phyloP scores from a whole-genome alignment of 495 filamentous ascomycete species.

The Penicillium waksmanii region DNA sequence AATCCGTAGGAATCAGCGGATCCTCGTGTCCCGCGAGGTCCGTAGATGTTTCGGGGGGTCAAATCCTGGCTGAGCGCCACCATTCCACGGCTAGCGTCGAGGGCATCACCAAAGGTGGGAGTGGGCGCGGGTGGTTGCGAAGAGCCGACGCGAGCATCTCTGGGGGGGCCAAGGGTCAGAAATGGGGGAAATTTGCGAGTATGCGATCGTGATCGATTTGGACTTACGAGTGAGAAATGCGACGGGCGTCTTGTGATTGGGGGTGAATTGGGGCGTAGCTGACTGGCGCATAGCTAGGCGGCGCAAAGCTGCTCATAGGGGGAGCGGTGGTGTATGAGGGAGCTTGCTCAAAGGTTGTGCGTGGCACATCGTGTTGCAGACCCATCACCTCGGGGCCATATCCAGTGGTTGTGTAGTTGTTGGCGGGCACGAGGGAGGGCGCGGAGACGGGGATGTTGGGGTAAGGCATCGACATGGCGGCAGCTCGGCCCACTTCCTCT shows the following conservation, averaged over 20 bases:
- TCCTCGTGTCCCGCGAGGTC: constrained; percentile 63
- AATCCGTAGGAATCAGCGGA: constrained; percentile 94
- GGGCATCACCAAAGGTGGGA: constrained; percentile 64
- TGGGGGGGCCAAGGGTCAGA: constrained; percentile 17
- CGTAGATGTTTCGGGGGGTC: constrained; percentile 88
- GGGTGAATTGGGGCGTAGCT: constrained; percentile 57
- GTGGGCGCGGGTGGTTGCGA: constrained; percentile 35
- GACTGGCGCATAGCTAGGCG: constrained; percentile 55
- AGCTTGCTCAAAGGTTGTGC: constrained; percentile 56
- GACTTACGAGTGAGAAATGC: constrained; percentile 90
- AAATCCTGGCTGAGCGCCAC: constrained; percentile 86
- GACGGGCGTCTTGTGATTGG: constrained; percentile 65
- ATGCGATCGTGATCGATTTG: constrained; percentile 20
- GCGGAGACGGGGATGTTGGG: constrained; percentile 71
- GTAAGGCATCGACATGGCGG: constrained; percentile 72
- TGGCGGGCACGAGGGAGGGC: constrained; percentile 69
- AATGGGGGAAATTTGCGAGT: neutral
- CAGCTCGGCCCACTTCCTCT: constrained; percentile 62
- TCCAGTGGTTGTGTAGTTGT: constrained; percentile 65
- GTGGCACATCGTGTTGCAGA: constrained; percentile 68
- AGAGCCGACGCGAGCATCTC: constrained; percentile 63
- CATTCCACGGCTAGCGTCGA: constrained; percentile 90
- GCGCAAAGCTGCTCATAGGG: constrained; percentile 68
- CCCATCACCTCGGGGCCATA: constrained; percentile 75
- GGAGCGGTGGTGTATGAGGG: constrained; percentile 69